Evolutionary conservation across 2,329 filamentous ascomycete genomes (phyloP), one percentile per base, ranked within the genome.

Genomic region (Clonostachys rhizophaga): DNA sequence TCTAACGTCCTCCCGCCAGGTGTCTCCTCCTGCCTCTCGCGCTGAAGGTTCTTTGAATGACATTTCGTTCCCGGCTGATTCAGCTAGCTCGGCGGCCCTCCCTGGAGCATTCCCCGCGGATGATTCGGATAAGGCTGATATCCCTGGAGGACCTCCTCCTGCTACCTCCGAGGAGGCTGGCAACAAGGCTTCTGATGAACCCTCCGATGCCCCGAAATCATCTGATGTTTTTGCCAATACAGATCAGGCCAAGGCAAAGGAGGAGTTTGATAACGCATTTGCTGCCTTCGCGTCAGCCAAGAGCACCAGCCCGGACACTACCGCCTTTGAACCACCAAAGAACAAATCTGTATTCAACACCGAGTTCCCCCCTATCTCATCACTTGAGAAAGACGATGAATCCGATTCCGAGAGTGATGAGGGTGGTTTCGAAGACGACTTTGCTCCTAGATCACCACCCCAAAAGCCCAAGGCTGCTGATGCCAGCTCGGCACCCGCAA

Each of bases 291-390:
- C 75, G 46, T 74, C 69, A 43, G 68, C 74, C 43, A 76, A 75
- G 55, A 79, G 78, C 57, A 30, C 24, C 24, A 66, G 62, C 44
- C 74, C 72, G 50, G 71, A 70, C 46, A 74, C 71, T 49, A 52
- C 64, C 6, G 51, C 60, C 7, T 65, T 67, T 16, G 71, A 72
- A 13, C 59, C 65, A 18, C 14, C 40, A 40, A 49, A 46, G 47
- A 30, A 10, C 37, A 43, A 35, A 24, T 43, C 47, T 35, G 72
- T 67, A 47, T 87, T 89, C 57, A 78, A 84, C 59, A 77, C 82
- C 18, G 94, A 97, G 62, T 97, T 97, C 61, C 94, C 94, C 34
- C 94, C 92, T 1, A 96, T 97, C 50, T 84, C 86, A n/a, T 89
- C 92, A 62, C 70, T 96, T 49, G 86, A 88, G 51, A 78, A 83